These are phyloP conservation scores for Neocucurbitaria cava DNA, from an alignment of 2,329 filamentous ascomycete genomes.

Conservation along the genomic window DNA sequence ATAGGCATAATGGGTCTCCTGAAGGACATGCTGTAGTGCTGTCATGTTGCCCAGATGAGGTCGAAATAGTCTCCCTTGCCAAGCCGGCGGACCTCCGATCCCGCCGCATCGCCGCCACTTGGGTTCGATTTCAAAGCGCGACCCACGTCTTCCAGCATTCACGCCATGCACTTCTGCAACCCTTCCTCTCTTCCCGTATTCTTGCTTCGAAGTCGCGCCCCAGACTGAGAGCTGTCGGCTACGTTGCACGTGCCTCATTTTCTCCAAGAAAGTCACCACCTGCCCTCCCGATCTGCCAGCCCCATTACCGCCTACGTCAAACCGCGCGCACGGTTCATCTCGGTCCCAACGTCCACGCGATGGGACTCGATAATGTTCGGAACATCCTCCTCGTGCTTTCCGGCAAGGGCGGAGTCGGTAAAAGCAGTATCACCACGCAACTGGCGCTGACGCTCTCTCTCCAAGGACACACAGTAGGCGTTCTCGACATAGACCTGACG, in stretches of 20 bases:
- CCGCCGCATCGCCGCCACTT: slow-evolving; percentile 36
- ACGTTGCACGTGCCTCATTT: too few relatives aligned
- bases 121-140: slow-evolving; percentile 42
- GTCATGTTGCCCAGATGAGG: neutral
- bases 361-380: slow-evolving; percentile 75
- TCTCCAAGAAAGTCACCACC: too few relatives aligned
- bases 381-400: slow-evolving; percentile 86
- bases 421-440: slow-evolving; percentile 97
- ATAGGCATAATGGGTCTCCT: too few relatives aligned
- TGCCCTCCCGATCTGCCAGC: neutral
- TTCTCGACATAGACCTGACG: slow-evolving; percentile 95
- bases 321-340: neutral
- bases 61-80: slow-evolving; percentile 12
- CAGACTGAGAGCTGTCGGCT: slow-evolving; percentile 27
- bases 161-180: slow-evolving; percentile 6
- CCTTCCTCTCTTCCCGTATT: neutral
- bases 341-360: slow-evolving; percentile 40
- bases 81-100: slow-evolving; percentile 30
- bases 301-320: neutral
- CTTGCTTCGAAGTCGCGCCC: slow-evolving; percentile 6
- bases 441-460: slow-evolving; percentile 88
- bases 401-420: slow-evolving; percentile 96
- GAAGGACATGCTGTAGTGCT: too few relatives aligned
- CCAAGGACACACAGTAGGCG: slow-evolving; percentile 86
- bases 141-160: slow-evolving; percentile 28